Base-by-base conservation (phyloP, 75 land plant species). In the Pinus taeda region DNA sequence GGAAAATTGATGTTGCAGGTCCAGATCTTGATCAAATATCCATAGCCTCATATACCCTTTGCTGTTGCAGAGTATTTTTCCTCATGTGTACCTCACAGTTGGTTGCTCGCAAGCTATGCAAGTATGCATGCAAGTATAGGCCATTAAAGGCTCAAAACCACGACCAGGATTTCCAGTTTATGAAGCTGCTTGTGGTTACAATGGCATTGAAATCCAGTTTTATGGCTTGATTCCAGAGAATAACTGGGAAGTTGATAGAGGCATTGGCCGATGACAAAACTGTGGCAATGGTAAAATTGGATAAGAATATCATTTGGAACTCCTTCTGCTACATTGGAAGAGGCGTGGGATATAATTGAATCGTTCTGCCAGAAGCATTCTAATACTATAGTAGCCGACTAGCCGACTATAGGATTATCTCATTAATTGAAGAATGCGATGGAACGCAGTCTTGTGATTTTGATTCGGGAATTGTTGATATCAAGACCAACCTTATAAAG, bases 61-160 rank as follows among this genome's bases (percentile, higher is more conserved):
- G n/a, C n/a, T n/a, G n/a, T n/a, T n/a, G n/a, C n/a, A 71, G 60
- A 77, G 77, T 53, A 63, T 82, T 7, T 64, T 60, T 3, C 72
- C 83, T 55, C 85, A 83, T 72, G 74, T 83, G 3, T 69, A 73
- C 65, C 77, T 86, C 15, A 83, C 85, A 12, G 85, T 77, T 63
- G 88, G 88, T 15, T 86, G 88, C 67, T 74, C 85, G 12, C 88
- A 86, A 74, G 85, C 85, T 14, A 80, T 86, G 20, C 80, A 86
- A 63, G 49, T 83, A 30, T 76, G 79, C 72, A 65, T 86, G 36
- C 73, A 79, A 13, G 82, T 82, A n/a, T 39, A 83, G 49, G 86
- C 79, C 13, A 59, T 59, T 8, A 49, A 81, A 26, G 79, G 81
- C 8, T 70, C 79, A 33, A 86, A 86, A 24, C 88, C 85, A 77